These are phyloP conservation scores for Microsporum audouinii DNA, from an alignment of 2,329 filamentous ascomycete genomes.

Conservation along the genomic window DNA sequence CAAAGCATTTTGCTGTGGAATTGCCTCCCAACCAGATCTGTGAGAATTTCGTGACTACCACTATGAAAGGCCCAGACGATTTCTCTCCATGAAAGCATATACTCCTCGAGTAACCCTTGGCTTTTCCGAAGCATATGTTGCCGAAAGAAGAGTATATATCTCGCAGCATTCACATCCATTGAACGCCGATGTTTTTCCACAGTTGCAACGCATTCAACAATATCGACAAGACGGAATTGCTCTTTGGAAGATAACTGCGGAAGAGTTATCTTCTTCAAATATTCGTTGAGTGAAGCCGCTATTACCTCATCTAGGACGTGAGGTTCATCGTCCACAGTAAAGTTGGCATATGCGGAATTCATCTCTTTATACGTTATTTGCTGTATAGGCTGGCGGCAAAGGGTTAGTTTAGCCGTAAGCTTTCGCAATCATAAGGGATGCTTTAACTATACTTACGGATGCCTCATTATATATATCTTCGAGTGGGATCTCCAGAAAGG, in stretches of 20 bases:
- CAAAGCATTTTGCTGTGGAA: constrained; percentile 71
- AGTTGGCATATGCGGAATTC: constrained; percentile 42
- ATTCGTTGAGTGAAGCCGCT: constrained; percentile 60
- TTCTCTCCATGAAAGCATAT: constrained; percentile 46
- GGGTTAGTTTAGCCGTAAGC: not conserved
- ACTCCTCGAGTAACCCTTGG: constrained; percentile 47
- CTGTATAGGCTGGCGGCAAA: constrained; percentile 21
- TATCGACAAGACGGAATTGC: constrained; percentile 74
- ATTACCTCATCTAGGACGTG: constrained; percentile 60
- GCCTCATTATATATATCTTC: constrained; percentile 39
- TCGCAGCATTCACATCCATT: constrained; percentile 78
- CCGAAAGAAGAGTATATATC: constrained; percentile 78
- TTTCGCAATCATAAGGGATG: not conserved
- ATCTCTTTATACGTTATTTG: constrained; percentile 38
- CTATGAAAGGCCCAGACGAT: constrained; percentile 38
- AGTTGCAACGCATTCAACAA: constrained; percentile 70
- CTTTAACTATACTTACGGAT: constrained; percentile 28
- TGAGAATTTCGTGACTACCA: constrained; percentile 68
- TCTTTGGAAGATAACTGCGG: constrained; percentile 73
- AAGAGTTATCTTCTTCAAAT: constrained; percentile 61
- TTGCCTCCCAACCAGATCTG: constrained; percentile 69
- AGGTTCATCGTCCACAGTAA: constrained; percentile 44
- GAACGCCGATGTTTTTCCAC: constrained; percentile 80
- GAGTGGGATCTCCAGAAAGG: constrained; percentile 53
- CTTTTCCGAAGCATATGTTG: constrained; percentile 63